Conservation (phyloP, 495 filamentous ascomycete genomes). For the Elasticomyces elasticus region DNA sequence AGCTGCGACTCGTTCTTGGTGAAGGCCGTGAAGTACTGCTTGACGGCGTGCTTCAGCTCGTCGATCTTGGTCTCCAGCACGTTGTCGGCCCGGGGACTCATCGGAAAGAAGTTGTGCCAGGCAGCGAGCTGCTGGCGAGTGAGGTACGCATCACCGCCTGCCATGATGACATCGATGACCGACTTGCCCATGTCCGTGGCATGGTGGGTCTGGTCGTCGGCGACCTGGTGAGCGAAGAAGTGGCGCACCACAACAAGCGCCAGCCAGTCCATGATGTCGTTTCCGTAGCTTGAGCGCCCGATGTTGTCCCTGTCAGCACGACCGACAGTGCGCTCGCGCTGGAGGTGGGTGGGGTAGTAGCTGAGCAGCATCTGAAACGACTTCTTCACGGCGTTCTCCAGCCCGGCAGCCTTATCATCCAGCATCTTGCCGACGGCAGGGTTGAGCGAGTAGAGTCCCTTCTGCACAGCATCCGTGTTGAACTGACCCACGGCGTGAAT, state of each 20-base stretch:
- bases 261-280: conserved; percentile 31
- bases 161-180: conserved; percentile 16
- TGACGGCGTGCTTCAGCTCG: conserved; percentile 20
- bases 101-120: conserved; percentile 27
- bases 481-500: conserved; percentile 40
- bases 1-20: conserved; percentile 10
- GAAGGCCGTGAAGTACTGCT: conserved; percentile 20
- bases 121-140: conserved; percentile 15
- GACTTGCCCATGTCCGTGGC: conserved; percentile 24
- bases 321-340: neutral
- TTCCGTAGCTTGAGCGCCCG: conserved; percentile 19
- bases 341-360: conserved; percentile 12
- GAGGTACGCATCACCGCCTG: conserved; percentile 28
- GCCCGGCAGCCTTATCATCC: conserved; percentile 38
- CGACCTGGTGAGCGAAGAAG: conserved; percentile 20
- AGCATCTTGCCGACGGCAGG: conserved; percentile 34
- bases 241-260: conserved; percentile 25
- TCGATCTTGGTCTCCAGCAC: conserved; percentile 23
- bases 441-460: conserved; percentile 9
- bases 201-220: conserved; percentile 15
- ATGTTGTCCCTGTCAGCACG: conserved; percentile 9
- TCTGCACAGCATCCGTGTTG: conserved; percentile 17
- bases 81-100: conserved; percentile 27
- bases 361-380: conserved; percentile 13
- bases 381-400: conserved; percentile 42